A percentile compares a stretch with the other conserved stretches of the same genome.
Evolutionary conservation across 1,284 basidiomycete species (phyloP).

Genomic region (Fomes fomentarius): DNA sequence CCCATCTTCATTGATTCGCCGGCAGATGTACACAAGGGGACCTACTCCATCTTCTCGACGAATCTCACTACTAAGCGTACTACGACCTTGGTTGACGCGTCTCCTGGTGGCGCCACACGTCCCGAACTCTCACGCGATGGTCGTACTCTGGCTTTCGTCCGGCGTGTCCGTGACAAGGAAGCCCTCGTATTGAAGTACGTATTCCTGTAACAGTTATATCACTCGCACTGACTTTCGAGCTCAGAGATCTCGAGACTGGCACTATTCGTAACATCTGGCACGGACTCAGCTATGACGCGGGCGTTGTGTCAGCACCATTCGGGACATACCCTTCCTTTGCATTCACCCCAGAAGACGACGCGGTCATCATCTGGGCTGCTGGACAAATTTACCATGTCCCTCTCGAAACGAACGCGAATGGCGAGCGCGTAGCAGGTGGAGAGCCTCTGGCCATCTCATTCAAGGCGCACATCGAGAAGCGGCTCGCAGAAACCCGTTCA

Average conservation of each 20-base stretch:
- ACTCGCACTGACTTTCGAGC: not conserved
- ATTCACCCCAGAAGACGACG: constrained; percentile 63
- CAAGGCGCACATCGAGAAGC: constrained; percentile 62
- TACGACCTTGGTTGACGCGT: constrained; percentile 53
- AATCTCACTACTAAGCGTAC: constrained; percentile 62
- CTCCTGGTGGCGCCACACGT: constrained; percentile 69
- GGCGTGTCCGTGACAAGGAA: constrained; percentile 72
- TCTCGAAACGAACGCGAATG: constrained; percentile 47
- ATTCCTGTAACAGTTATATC: not conserved
- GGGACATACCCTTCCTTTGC: constrained; percentile 77
- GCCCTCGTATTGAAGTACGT: constrained; percentile 69
- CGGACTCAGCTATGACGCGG: constrained; percentile 67
- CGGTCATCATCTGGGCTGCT: constrained; percentile 72
- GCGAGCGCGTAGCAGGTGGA: constrained; percentile 50
- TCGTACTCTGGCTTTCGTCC: constrained; percentile 71
- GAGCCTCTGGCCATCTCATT: constrained; percentile 57
- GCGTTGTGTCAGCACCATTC: constrained; percentile 68
- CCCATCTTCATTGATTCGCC: not conserved
- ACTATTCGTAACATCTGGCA: constrained; percentile 69
- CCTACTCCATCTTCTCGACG: constrained; percentile 66
- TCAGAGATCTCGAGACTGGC: constrained; percentile 66
- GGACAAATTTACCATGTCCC: constrained; percentile 69
- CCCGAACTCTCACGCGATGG: constrained; percentile 75
- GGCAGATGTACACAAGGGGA: constrained; percentile 67
- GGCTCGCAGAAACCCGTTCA: constrained; percentile 60